phyloP scores from a whole-genome alignment of 192 early-diverging fungal genomes.

The Dimargaris verticillata region DNA sequence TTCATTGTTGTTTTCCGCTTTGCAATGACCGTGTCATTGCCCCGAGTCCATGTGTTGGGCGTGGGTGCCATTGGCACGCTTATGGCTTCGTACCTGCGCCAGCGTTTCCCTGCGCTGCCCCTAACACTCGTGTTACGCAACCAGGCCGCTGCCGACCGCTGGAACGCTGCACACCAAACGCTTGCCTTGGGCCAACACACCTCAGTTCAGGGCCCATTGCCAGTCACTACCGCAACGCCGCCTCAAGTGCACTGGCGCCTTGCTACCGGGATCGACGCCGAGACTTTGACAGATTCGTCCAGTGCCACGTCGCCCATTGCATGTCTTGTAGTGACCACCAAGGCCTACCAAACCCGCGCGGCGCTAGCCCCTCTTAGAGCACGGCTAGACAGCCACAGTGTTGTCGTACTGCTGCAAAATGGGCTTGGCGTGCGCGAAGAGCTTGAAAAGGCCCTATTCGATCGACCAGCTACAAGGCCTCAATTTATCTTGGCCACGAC shows the following conservation, averaged over 20 bases:
- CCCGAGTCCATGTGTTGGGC: constrained; percentile 42
- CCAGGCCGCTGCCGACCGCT: constrained; percentile 22
- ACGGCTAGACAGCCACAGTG: constrained; percentile 29
- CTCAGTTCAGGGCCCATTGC: constrained; percentile 8
- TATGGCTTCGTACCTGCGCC: constrained; percentile 36
- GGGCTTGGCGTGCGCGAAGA: constrained; percentile 44
- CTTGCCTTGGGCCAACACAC: constrained; percentile 17
- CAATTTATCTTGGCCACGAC: constrained; percentile 32
- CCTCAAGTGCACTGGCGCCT: too few relatives aligned
- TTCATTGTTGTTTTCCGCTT: too few relatives aligned
- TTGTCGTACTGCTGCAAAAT: constrained; percentile 47
- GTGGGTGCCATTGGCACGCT: constrained; percentile 53
- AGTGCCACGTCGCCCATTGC: constrained; percentile 23
- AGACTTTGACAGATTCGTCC: constrained; percentile 11
- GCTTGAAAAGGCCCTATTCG: constrained; percentile 20
- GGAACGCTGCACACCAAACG: constrained; percentile 13
- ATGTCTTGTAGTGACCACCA: constrained; percentile 40
- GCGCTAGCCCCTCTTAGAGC: constrained; percentile 30
- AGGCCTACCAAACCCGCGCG: constrained; percentile 39
- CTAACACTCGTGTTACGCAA: constrained; percentile 41
- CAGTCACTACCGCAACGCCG: too few relatives aligned
- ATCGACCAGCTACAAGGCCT: constrained; percentile 18
- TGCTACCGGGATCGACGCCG: too few relatives aligned
- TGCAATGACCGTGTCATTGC: too few relatives aligned
- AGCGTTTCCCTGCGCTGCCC: constrained; percentile 20